A percentile compares a stretch with the other conserved stretches of the same genome.
Conservation (phyloP, 768 basidiomycete species). For the Phanerochaete carnosa region DNA sequence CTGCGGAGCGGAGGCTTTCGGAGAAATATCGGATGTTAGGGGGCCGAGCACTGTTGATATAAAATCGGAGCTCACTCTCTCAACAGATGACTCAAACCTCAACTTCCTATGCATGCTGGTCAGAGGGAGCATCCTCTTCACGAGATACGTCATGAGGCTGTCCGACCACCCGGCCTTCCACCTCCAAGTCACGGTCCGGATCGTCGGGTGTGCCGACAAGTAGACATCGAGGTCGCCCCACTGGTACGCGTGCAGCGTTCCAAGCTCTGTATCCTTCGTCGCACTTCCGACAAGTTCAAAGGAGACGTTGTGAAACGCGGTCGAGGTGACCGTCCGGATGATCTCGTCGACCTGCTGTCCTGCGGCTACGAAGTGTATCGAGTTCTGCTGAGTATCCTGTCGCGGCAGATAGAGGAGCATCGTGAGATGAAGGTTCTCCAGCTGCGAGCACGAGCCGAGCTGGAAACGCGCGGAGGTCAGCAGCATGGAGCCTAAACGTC, state of each 20-base stretch:
- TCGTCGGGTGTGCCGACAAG: neutral
- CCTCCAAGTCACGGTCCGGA: neutral
- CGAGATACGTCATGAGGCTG: neutral
- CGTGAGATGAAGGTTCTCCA: neutral
- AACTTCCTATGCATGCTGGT: neutral
- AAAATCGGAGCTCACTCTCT: neutral
- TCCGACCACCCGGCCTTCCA: neutral
- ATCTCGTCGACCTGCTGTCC: neutral
- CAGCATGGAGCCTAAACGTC: neutral
- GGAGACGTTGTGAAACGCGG: neutral
- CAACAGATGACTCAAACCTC: neutral
- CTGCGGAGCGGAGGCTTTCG: too few species aligned
- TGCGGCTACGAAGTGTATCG: neutral
- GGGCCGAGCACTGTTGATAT: too few species aligned
- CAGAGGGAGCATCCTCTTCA: neutral
- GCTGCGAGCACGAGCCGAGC: neutral
- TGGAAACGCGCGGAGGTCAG: neutral
- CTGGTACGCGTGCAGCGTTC: neutral
- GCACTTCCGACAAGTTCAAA: neutral
- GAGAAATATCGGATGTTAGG: too few species aligned
- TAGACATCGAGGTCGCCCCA: neutral
- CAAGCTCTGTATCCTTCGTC: neutral
- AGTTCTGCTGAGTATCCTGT: neutral
- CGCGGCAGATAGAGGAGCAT: neutral
- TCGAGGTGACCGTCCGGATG: neutral